Percentiles rank a stretch among this genome's conserved stretches.
Conservation (phyloP, 2,329 filamentous ascomycete genomes). For the Microdochium paspali region DNA sequence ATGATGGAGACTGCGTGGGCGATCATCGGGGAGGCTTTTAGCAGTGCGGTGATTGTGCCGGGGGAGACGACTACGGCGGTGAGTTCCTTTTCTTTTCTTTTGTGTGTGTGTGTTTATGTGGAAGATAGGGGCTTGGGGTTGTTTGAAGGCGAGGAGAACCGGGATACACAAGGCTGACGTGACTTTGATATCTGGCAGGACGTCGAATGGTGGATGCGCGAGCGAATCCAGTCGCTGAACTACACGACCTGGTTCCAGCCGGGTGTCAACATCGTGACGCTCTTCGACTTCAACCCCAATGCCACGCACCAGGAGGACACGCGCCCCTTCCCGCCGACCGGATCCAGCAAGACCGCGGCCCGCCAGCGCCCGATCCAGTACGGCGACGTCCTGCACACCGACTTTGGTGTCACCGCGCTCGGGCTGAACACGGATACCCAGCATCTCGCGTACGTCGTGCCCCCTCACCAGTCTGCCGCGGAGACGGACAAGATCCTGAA, state of each 20-base stretch:
- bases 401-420: slow-evolving; percentile 37
- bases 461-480: slow-evolving; percentile 27
- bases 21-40: slow-evolving; percentile 35
- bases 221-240: slow-evolving; percentile 35
- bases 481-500: slow-evolving; percentile 23
- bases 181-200: no score
- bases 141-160: neutral
- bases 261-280: slow-evolving; percentile 29
- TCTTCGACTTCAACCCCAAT: neutral
- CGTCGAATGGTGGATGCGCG: slow-evolving; percentile 42
- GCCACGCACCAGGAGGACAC: slow-evolving; percentile 4
- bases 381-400: slow-evolving; percentile 38
- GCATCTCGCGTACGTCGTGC: slow-evolving; percentile 38
- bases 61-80: slow-evolving; percentile 29
- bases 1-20: slow-evolving; percentile 42
- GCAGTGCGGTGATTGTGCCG: slow-evolving; percentile 29
- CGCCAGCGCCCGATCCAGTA: slow-evolving; percentile 23
- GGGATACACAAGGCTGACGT: neutral
- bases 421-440: slow-evolving; percentile 40
- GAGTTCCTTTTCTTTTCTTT: slow-evolving; percentile 5
- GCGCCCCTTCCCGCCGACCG: slow-evolving; percentile 9
- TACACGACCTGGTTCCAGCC: slow-evolving; percentile 45
- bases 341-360: slow-evolving; percentile 8
- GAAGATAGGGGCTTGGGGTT: neutral
- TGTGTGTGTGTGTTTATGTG: neutral